phyloP scores from a whole-genome alignment of 257 asterid species.

The Pogostemon cablin region DNA sequence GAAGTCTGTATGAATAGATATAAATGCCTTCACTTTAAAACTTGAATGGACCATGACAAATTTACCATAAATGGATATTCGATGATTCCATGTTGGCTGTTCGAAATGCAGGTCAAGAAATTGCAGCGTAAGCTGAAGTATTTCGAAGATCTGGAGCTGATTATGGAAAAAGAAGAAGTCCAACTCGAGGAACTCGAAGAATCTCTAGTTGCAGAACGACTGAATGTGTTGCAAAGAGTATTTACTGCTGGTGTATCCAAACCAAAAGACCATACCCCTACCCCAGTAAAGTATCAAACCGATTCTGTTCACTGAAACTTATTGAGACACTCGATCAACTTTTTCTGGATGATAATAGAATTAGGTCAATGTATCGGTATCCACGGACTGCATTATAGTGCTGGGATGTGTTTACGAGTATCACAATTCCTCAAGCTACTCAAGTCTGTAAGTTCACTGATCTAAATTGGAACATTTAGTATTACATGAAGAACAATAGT shows the following conservation, averaged over 20 bases:
- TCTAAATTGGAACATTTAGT: too few species aligned
- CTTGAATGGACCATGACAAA: background rate
- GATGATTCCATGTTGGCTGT: background rate
- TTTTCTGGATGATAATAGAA: background rate
- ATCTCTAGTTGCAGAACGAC: slow-evolving; percentile 52
- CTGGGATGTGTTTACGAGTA: background rate
- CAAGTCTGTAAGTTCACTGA: too few species aligned
- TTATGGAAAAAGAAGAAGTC: slow-evolving; percentile 60
- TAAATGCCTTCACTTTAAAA: too few species aligned
- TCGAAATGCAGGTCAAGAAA: slow-evolving; percentile 58
- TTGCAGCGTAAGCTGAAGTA: slow-evolving; percentile 58
- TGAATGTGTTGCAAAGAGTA: slow-evolving; percentile 53
- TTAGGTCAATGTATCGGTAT: background rate
- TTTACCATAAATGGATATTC: background rate
- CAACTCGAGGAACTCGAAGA: slow-evolving; percentile 64
- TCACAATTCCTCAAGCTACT: background rate
- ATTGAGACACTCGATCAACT: background rate
- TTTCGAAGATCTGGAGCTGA: slow-evolving; percentile 61
- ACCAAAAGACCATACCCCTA: slow-evolving; percentile 44
- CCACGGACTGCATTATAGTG: slow-evolving; percentile 15
- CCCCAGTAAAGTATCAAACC: slow-evolving; percentile 35
- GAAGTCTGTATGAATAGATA: background rate
- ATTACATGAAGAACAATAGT: background rate
- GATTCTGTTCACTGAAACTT: slow-evolving; percentile 36
- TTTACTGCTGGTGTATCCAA: slow-evolving; percentile 50